Evolutionary conservation across 2,329 filamentous ascomycete genomes (phyloP).

Genomic region (Parafenestella ontariensis): DNA sequence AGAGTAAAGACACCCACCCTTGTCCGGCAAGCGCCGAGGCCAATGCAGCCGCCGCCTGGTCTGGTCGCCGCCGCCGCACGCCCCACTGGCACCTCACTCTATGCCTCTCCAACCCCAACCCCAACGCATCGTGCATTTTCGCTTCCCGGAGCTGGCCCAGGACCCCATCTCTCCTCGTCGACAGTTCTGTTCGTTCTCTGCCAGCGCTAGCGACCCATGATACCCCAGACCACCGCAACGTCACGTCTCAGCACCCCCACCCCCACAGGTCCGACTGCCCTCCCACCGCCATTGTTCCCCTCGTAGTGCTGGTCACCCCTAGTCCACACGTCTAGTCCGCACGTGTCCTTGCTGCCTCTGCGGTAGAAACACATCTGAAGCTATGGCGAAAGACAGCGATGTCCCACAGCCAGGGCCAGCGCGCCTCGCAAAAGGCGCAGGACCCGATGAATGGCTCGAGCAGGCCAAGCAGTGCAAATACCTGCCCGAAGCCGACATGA

Average conservation of each 20-base stretch:
- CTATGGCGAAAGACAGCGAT: slow-evolving; percentile 61
- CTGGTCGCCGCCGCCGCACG: slow-evolving; percentile 6
- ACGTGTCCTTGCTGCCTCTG: not conserved
- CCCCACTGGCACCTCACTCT: slow-evolving; percentile 6
- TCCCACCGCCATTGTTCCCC: slow-evolving; percentile 15
- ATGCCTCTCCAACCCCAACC: slow-evolving; percentile 3
- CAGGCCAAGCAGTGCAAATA: slow-evolving; percentile 98
- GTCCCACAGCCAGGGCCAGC: slow-evolving; percentile 92
- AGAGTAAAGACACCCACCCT: slow-evolving; percentile 2
- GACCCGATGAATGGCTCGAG: slow-evolving; percentile 94
- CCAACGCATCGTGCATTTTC: slow-evolving; percentile 23
- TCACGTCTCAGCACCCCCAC: slow-evolving; percentile 39
- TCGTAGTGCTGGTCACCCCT: not conserved
- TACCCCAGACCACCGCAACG: slow-evolving; percentile 28
- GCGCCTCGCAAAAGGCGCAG: slow-evolving; percentile 80
- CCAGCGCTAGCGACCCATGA: slow-evolving; percentile 21
- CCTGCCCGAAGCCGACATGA: slow-evolving; percentile 95
- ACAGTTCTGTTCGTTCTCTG: slow-evolving; percentile 4
- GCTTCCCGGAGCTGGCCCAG: not conserved
- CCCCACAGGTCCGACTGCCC: slow-evolving; percentile 37
- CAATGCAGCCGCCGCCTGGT: slow-evolving; percentile 11
- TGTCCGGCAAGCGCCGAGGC: slow-evolving; percentile 27
- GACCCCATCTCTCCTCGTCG: slow-evolving; percentile 3
- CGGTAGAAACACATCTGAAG: not conserved
- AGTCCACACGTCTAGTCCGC: no score